Conservation (phyloP, 805 yeast species). For the Myxozyma udenii region DNA sequence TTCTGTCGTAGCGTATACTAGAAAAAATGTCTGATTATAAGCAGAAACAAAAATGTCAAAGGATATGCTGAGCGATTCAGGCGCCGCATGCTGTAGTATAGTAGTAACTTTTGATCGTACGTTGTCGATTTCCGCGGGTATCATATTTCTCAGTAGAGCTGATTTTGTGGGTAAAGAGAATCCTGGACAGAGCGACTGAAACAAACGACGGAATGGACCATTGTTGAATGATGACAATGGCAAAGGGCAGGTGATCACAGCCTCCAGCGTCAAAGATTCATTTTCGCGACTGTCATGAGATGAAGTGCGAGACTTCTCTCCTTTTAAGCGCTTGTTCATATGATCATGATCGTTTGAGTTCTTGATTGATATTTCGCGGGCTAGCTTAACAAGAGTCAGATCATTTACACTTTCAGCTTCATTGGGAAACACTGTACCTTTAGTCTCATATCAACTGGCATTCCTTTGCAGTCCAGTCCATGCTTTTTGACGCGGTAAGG, state of each 20-base stretch:
- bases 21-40: conserved; percentile 13
- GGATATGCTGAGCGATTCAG: conserved; percentile 20
- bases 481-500: conserved; percentile 30
- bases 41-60: conserved; percentile 21
- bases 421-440: conserved; percentile 6
- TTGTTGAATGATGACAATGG: conserved; percentile 3
- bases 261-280: conserved; percentile 17
- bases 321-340: conserved; percentile 3
- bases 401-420: not conserved
- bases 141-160: conserved; percentile 1
- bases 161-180: conserved; percentile 14
- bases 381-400: conserved; percentile 5
- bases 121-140: conserved; percentile 21
- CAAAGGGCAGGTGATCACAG: conserved; percentile 9
- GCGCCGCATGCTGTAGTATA: conserved; percentile 10
- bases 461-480: conserved; percentile 29
- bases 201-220: conserved; percentile 6
- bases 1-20: conserved; percentile 24
- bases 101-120: conserved; percentile 11
- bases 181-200: conserved; percentile 11
- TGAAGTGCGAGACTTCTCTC: conserved; percentile 10
- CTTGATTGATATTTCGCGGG: conserved; percentile 22
- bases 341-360: conserved; percentile 3
- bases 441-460: conserved; percentile 23
- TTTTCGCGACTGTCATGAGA: conserved; percentile 7